Base-by-base conservation (phyloP, 805 yeast species). In the Candida jianshihensis region DNA sequence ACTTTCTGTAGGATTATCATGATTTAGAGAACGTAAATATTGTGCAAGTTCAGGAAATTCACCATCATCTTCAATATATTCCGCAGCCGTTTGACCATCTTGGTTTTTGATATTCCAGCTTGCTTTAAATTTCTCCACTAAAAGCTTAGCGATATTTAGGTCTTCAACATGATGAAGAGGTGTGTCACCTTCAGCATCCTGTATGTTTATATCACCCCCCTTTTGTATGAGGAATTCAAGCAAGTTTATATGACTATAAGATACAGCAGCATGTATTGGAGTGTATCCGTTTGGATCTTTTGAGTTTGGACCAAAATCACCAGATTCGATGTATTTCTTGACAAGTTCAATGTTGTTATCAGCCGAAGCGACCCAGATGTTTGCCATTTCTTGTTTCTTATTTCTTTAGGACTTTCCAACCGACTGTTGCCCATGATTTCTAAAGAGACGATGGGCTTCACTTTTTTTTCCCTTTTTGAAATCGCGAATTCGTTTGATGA, bases 191-290 rank as follows among this genome's bases (percentile, higher is more conserved):
- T 94, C 98, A 17, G 61, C 61, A 48, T 92, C 99, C 40, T 69
- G 77, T 22, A 89, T 64, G 56, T 92, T 88, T 18, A 88, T 72
- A 53, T 92, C 80, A 6, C 96, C 97, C 8, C 84, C 84, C 15
- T 60, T 47, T 15, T 61, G 56, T 5, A 83, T 57, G 31, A 87
- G 64, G 43, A 70, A 73, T 38, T 62, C 57, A 26, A 92, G 63
- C 27, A 92, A 63, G 9, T 81, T 88, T 3, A 61, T 48, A 54
- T 90, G 89, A 8, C 90, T 90, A 58, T 92, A 92, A 1, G 97
- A 82, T 3, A 94, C 95, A 2, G 98, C 97, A 1, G 99, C 99
- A 57, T 92, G 99, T 11, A 92, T 71, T 6, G 98, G 95, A 0
- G 97, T 90, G 60, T 94, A 92, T 1, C 99, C 99, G 51, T 89